Percentiles rank a stretch among this genome's conserved stretches.
These are phyloP conservation scores for Stachybotrys chartarum DNA, from an alignment of 2,329 filamentous ascomycete genomes.

Conservation along the genomic window DNA sequence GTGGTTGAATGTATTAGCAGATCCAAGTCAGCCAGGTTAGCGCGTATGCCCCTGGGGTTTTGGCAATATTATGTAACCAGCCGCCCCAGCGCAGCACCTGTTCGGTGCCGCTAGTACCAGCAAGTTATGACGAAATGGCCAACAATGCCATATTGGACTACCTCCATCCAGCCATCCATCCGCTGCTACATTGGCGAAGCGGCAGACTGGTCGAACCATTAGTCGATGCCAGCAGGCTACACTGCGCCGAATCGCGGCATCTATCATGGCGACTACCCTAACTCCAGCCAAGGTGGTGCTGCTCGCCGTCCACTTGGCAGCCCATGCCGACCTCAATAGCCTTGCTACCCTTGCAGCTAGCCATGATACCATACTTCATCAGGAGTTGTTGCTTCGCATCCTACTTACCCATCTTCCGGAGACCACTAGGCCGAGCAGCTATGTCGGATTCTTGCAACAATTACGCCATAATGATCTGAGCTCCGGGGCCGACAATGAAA, in stretches of 20 bases:
- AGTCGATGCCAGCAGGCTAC: not conserved
- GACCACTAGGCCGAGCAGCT: constrained; percentile 53
- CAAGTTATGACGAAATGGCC: not conserved
- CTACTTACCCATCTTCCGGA: constrained; percentile 74
- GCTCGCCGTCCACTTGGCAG: constrained; percentile 63
- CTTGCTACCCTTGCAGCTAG: constrained; percentile 53
- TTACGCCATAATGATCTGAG: constrained; percentile 42
- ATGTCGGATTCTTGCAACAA: constrained; percentile 53
- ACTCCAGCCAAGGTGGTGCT: constrained; percentile 64
- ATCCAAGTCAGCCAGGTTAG: too few relatives aligned
- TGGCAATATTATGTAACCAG: not conserved
- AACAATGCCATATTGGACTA: not conserved
- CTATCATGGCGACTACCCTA: constrained; percentile 29
- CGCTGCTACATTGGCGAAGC: not conserved
- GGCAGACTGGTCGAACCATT: not conserved
- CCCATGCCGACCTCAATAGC: constrained; percentile 55
- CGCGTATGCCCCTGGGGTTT: too few relatives aligned
- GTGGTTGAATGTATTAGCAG: too few relatives aligned
- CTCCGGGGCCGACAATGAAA: constrained; percentile 28
- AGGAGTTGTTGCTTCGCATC: constrained; percentile 62
- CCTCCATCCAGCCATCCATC: not conserved
- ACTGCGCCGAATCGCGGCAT: not conserved
- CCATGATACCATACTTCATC: constrained; percentile 50
- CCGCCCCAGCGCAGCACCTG: not conserved
- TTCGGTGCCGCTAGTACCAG: not conserved